Evolutionary conservation across 345 rosid species (phyloP), one percentile per base, ranked within the genome.

Genomic region (Clarkia xantiana): DNA sequence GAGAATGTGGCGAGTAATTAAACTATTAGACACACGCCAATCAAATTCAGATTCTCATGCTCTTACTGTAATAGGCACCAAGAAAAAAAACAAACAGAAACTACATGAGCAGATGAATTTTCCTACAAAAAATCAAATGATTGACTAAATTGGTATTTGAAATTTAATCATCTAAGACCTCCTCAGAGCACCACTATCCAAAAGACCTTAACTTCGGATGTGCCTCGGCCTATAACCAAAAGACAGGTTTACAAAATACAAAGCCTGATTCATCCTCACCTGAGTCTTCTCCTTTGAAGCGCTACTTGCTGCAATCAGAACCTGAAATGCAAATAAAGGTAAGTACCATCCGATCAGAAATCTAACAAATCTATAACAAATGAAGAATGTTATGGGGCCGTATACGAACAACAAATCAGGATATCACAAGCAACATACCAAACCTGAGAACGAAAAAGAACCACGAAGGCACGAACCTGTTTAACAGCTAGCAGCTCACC

Each of bases 401-500:
- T 29, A 5, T 29, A 29, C 36, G 8, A 29, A 29, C 36, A 7
- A 1, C 36, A 29, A 29, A 29, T 29, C 36, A 5, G 36, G 1
- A 29, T 29, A 29, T 29, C 36, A 29, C 7, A 29, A 29, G 36
- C 36, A 29, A 29, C 7, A 29, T 7, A 29, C 36, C 36, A 29
- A 29, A 29, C 36, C 36, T 29, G 9, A 29, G 9, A 29, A 5
- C 36, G 36, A 7, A 5, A 29, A 29, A 29, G 36, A 70, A 65
- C 6, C 88, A 88, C 17, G 80, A 74, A 70, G 74, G 58, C 72
- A 81, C 86, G 29, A 88, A 90, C 97, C 96, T 86, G 91, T 70
- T 86, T 90, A 2, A 81, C 82, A 3, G 94, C 96, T 50, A 90
- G 71, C 46, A 90, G 98, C 84, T 90, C 98, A 18, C 98, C 94